phyloP scores from a whole-genome alignment of 805 yeast genomes.

The Debaryomyces castellii region DNA sequence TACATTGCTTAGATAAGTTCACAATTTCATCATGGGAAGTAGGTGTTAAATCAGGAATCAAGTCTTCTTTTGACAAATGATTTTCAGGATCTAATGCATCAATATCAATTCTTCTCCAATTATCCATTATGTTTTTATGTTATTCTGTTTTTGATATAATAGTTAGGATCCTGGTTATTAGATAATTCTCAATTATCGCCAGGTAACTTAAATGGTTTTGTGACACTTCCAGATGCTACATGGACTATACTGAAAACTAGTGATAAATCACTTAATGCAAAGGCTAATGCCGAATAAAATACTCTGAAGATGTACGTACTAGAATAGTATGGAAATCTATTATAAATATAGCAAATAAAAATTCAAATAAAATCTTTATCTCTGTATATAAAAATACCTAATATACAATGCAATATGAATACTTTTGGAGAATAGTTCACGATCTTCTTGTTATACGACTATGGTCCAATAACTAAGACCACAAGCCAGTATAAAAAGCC shows the following conservation, averaged over 20 bases:
- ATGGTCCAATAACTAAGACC: neutral
- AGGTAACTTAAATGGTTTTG: neutral
- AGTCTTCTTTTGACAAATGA: constrained; percentile 61
- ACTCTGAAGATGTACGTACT: too few species aligned
- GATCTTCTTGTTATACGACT: neutral
- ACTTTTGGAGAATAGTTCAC: neutral
- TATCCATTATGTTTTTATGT: constrained; percentile 45
- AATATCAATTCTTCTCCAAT: constrained; percentile 93
- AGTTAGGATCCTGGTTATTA: neutral
- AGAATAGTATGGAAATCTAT: neutral
- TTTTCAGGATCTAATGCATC: constrained; percentile 88
- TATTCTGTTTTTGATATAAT: neutral
- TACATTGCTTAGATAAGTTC: constrained; percentile 54
- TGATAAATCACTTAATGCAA: too few species aligned
- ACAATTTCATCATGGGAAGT: constrained; percentile 50
- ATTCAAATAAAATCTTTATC: neutral
- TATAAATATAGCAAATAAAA: neutral
- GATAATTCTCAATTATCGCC: neutral
- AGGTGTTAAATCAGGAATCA: constrained; percentile 53
- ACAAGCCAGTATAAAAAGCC: neutral
- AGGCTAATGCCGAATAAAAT: too few species aligned
- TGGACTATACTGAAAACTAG: neutral
- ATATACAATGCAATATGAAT: neutral
- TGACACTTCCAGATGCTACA: neutral
- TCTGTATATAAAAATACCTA: constrained; percentile 1